Conservation (phyloP, 2,329 filamentous ascomycete genomes). For the Colletotrichum scovillei region DNA sequence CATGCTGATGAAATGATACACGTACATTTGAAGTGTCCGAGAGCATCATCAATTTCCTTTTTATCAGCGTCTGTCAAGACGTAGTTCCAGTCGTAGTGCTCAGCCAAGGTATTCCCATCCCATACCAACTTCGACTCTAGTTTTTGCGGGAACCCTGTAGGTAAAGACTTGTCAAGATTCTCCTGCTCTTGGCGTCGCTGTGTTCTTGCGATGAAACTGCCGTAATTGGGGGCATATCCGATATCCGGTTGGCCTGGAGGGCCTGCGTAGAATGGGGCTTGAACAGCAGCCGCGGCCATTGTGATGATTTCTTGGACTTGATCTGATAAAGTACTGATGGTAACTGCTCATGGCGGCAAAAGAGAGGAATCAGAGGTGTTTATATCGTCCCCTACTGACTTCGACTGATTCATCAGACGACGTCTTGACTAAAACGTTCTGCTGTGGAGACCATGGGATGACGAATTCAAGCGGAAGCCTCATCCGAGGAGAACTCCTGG, state of each 20-base stretch:
- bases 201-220: conserved; percentile 64
- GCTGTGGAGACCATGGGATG: not conserved
- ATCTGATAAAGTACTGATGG: not conserved
- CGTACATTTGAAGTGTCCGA: conserved; percentile 33
- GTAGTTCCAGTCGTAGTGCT: conserved; percentile 65
- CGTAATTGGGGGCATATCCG: conserved; percentile 63
- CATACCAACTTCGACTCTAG: conserved; percentile 65
- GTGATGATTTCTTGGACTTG: not conserved
- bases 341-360: no score
- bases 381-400: not conserved
- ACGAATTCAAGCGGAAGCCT: not conserved
- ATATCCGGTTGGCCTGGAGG: conserved; percentile 68
- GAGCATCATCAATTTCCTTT: conserved; percentile 54
- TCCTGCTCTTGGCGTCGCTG: conserved; percentile 56
- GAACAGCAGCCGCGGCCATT: conserved; percentile 40
- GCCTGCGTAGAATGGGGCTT: conserved; percentile 12
- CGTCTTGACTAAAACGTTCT: not conserved
- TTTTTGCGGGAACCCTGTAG: conserved; percentile 60
- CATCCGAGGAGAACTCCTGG: not conserved
- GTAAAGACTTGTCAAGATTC: conserved; percentile 52
- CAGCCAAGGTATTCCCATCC: conserved; percentile 62
- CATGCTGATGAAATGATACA: not conserved
- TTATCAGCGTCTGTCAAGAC: conserved; percentile 58
- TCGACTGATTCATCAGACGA: not conserved
- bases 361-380: not conserved